phyloP scores from a whole-genome alignment of 768 basidiomycete species.

The Serendipita sp. region DNA sequence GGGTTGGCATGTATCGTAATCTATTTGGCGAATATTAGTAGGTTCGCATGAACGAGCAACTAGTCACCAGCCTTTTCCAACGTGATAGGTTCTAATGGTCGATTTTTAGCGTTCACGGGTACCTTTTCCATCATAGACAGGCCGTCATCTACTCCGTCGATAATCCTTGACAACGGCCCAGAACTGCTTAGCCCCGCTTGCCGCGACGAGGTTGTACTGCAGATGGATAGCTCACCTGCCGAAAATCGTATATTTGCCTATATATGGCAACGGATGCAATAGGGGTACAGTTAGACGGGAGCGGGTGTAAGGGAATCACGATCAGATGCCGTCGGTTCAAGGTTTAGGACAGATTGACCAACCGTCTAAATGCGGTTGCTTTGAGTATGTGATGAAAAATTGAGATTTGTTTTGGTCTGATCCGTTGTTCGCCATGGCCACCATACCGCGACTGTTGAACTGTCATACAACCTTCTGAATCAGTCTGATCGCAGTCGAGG shows the following conservation, averaged over 20 bases:
- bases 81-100: conserved; percentile 75
- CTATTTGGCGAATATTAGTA: conserved; percentile 13
- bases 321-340: no score
- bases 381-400: conserved; percentile 81
- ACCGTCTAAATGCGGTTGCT: conserved; percentile 85
- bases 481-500: background rate
- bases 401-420: conserved; percentile 87
- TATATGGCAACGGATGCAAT: background rate
- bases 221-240: conserved; percentile 37
- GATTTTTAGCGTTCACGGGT: conserved; percentile 81
- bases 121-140: conserved; percentile 87
- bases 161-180: conserved; percentile 35
- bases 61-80: conserved; percentile 41
- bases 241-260: conserved; percentile 50
- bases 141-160: conserved; percentile 90
- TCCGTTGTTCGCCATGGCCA: conserved; percentile 98
- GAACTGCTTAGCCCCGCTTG: background rate
- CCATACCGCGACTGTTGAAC: conserved; percentile 90
- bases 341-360: conserved; percentile 36
- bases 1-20: conserved; percentile 84
- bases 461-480: conserved; percentile 20
- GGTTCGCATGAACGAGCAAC: background rate
- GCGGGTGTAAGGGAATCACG: no score
- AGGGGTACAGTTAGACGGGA: background rate
- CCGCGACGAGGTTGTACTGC: background rate